Evolutionary conservation across 257 asterid genomes (phyloP), one percentile per base, ranked within the genome.

Genomic region (Solanum clarkiae): DNA sequence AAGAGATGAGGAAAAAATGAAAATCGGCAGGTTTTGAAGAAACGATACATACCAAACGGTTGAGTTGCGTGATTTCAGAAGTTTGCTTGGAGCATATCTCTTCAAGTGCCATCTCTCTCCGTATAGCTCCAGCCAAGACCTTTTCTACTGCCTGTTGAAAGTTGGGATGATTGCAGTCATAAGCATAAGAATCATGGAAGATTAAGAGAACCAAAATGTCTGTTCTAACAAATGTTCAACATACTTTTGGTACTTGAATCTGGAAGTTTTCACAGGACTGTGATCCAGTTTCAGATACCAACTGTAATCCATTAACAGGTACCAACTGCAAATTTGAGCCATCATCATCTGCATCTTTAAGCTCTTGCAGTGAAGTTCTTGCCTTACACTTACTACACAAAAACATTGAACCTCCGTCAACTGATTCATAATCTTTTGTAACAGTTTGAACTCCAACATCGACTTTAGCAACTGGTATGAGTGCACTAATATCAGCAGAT

Each of bases 101-200:
- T 91, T 97, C 99, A 54, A 95, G 86, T 84, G 98, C 98, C 98
- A 95, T 97, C 94, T 97, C 99, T 91, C 99, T 95, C 81, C 99
- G 93, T 89, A 97, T 95, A 62, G 98, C 97, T 86, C 98, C 99
- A 49, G 99, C 97, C 92, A 97, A 88, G 80, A 97, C 98, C 93
- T 91, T 97, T 90, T 97, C 98, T 44, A 97, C 98, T 55, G 97
- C 98, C 99, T 97, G 93, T 86, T 86, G 85, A 62, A 84, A 79
- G 85, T 86, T 83, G 44, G 80, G 88, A 79, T 24, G 2, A 10
- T 51, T 79, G 83, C 49, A 36, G 42, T 36, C 42, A 79, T 47
- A 79, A 47, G 22, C 6, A 79, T 79, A 79, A 79, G 83, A 79
- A 79, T 53, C 49, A 79, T 29, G 49, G 29, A 51, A 79, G 65